A percentile compares a stretch with the other conserved stretches of the same genome.
Conservation (phyloP, 2,329 filamentous ascomycete genomes). For the Fusarium musae region DNA sequence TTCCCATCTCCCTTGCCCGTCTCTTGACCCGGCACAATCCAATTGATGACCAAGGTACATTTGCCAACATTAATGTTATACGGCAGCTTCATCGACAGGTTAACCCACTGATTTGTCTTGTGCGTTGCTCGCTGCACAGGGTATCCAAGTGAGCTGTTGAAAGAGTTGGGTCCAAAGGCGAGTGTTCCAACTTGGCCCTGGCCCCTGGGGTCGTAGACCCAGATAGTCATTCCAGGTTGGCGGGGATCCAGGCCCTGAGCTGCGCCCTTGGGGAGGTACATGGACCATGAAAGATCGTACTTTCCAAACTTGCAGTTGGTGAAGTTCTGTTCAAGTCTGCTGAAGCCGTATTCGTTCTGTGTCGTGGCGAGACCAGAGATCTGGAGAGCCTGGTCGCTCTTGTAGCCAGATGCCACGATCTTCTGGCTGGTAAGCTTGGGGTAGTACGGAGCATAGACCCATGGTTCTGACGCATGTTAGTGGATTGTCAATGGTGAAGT, state of each 20-base stretch:
- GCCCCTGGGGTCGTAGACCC: not conserved
- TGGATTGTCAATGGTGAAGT: rapidly evolving
- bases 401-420: not conserved
- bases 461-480: not conserved
- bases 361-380: not conserved
- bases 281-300: not conserved
- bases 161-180: not conserved
- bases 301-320: not conserved
- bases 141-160: not conserved
- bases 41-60: not conserved
- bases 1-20: not conserved
- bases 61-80: not conserved
- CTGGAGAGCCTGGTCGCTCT: not conserved
- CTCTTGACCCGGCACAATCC: not conserved
- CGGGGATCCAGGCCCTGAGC: not conserved
- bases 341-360: not conserved
- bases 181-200: not conserved
- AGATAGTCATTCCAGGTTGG: not conserved
- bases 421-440: not conserved
- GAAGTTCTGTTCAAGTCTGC: not conserved
- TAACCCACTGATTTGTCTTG: not conserved
- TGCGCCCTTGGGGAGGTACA: not conserved
- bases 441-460: not conserved
- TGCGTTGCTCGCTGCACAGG: not conserved
- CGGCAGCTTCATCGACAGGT: not conserved